These are phyloP conservation scores for Phytophthora colocasiae DNA, from an alignment of 352 stramenopile genomes.

Conservation along the genomic window DNA sequence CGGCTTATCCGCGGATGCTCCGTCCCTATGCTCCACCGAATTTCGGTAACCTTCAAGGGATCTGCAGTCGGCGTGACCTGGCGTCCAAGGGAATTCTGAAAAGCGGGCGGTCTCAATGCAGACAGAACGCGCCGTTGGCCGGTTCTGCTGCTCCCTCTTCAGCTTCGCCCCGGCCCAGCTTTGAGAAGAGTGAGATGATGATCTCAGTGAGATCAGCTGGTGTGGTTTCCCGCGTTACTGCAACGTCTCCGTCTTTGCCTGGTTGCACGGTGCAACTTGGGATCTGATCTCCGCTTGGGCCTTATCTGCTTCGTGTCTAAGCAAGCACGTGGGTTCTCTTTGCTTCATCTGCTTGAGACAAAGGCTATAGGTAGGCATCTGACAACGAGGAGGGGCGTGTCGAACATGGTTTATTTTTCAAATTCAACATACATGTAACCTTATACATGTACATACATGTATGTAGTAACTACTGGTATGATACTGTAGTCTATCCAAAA, in stretches of 20 bases:
- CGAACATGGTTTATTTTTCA: no score
- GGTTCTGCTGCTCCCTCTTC: conserved; percentile 10
- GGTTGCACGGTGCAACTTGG: conserved; percentile 21
- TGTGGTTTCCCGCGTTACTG: background rate
- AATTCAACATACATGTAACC: no score
- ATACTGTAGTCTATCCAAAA: conserved; percentile 8
- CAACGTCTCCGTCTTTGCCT: conserved; percentile 1
- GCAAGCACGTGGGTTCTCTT: background rate
- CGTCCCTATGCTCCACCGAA: conserved; percentile 22
- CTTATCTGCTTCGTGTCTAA: conserved; percentile 13
- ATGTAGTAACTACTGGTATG: no score
- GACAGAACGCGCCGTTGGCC: conserved; percentile 14
- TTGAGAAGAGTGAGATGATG: no score
- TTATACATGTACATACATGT: no score
- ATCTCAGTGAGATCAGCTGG: background rate
- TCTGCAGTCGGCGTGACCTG: background rate
- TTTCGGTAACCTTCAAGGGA: conserved; percentile 17
- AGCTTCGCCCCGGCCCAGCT: no score
- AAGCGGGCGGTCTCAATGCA: conserved; percentile 4
- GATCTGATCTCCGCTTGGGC: conserved; percentile 26
- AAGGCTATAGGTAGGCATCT: conserved; percentile 5
- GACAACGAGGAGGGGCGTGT: background rate
- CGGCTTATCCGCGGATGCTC: conserved; percentile 2
- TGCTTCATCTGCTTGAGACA: conserved; percentile 23
- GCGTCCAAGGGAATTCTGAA: conserved; percentile 5